phyloP scores from a whole-genome alignment of 345 rosid species.

The Sonneratia alba region DNA sequence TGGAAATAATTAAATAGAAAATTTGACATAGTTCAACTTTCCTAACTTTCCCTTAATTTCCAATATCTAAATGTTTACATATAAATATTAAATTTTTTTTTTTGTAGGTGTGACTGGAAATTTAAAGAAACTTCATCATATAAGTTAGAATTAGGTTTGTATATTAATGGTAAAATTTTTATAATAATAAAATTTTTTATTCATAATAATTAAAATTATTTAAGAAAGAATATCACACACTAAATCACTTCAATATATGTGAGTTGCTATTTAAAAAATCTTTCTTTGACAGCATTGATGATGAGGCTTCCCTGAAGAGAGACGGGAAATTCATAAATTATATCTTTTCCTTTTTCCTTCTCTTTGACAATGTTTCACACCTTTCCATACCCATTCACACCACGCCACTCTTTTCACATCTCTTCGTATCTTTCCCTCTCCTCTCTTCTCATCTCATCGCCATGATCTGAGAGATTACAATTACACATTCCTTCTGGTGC shows the following conservation, averaged over 20 bases:
- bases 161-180: too few relatives aligned
- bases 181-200: too few relatives aligned
- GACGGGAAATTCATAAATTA: neutral
- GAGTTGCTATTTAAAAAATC: neutral
- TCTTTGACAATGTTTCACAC: too few relatives aligned
- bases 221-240: too few relatives aligned
- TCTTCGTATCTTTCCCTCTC: neutral
- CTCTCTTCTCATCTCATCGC: neutral
- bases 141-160: too few relatives aligned
- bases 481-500: constrained; percentile 8
- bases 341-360: neutral
- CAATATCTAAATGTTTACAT: too few relatives aligned
- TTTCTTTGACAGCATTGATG: neutral
- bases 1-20: neutral
- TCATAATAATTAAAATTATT: too few relatives aligned
- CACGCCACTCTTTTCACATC: constrained; percentile 5
- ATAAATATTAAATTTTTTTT: too few relatives aligned
- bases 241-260: too few relatives aligned
- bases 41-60: neutral
- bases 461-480: neutral
- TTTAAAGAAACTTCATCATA: too few relatives aligned
- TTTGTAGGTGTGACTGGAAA: too few relatives aligned
- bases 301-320: neutral
- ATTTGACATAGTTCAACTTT: neutral
- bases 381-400: constrained; percentile 2